A percentile compares a stretch with the other conserved stretches of the same genome.
Conservation (phyloP, 1,284 basidiomycete genomes). For the Trichosporon faecale region DNA sequence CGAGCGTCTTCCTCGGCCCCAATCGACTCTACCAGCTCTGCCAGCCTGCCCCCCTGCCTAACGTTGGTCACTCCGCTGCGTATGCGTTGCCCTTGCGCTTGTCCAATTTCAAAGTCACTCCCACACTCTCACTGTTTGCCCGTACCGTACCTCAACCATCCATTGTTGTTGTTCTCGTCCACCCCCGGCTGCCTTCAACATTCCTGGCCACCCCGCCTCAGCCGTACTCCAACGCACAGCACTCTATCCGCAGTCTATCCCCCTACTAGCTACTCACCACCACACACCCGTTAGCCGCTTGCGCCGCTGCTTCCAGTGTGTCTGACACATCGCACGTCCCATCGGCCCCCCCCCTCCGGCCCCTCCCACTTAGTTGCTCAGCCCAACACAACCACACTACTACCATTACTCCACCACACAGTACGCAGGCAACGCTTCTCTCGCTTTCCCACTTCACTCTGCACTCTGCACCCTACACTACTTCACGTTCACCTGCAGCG, state of each 20-base stretch:
- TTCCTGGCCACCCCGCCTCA: neutral
- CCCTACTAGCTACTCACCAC: neutral
- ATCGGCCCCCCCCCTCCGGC: neutral
- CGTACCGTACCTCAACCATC: neutral
- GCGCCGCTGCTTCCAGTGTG: neutral
- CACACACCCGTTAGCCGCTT: neutral
- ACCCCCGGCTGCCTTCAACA: neutral
- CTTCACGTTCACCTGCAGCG: neutral
- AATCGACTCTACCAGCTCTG: too few relatives aligned
- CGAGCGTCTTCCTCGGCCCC: neutral
- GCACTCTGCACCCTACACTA: neutral
- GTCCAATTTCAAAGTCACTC: neutral
- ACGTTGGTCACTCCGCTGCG: neutral
- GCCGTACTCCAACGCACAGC: neutral
- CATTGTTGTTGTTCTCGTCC: neutral
- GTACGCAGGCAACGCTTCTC: too few relatives aligned
- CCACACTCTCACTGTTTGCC: neutral
- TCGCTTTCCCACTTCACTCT: too few relatives aligned
- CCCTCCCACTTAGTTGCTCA: neutral
- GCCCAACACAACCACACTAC: neutral
- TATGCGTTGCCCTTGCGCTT: neutral
- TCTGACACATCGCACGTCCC: neutral
- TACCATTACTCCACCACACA: too few relatives aligned
- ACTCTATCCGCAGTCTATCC: neutral
- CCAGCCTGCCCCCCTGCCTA: neutral